phyloP scores from a whole-genome alignment of 805 yeast species.

The Lipomyces sp. region DNA sequence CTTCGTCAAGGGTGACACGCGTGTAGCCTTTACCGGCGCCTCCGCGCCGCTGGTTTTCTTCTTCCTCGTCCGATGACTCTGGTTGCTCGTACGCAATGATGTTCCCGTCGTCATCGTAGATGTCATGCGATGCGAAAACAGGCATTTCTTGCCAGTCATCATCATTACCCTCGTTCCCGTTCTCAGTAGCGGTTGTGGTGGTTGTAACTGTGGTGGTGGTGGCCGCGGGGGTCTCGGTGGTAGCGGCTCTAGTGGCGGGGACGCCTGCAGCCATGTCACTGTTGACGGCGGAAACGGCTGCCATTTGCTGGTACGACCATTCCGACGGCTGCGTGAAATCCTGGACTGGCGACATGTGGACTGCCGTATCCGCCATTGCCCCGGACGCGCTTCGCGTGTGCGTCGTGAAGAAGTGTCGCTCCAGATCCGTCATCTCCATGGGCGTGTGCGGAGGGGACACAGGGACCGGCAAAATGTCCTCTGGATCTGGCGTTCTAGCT shows the following conservation, averaged over 20 bases:
- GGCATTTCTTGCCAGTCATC: conserved; percentile 83
- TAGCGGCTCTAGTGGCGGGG: neutral
- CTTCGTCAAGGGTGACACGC: conserved; percentile 81
- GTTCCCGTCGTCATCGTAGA: conserved; percentile 70
- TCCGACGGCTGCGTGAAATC: conserved; percentile 12
- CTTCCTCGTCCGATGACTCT: conserved; percentile 29
- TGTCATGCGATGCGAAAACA: conserved; percentile 69
- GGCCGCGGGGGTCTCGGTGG: neutral
- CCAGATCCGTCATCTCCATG: conserved; percentile 12
- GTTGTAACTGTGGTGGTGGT: neutral
- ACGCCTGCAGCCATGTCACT: conserved; percentile 1
- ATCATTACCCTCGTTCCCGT: conserved; percentile 30
- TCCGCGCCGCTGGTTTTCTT: conserved; percentile 36
- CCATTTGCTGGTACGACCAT: conserved; percentile 28
- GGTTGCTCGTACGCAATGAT: conserved; percentile 34
- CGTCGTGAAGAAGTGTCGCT: conserved; percentile 22
- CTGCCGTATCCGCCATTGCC: too few relatives aligned
- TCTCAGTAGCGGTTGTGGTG: neutral
- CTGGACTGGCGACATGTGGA: neutral
- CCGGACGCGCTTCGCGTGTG: neutral
- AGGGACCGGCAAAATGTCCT: neutral
- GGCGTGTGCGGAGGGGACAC: neutral
- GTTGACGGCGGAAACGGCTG: conserved; percentile 6
- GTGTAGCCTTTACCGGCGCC: conserved; percentile 73
- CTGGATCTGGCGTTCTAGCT: too few relatives aligned